Base-by-base conservation (phyloP, 2,329 filamentous ascomycete species). In the Fusarium fracticaudum region DNA sequence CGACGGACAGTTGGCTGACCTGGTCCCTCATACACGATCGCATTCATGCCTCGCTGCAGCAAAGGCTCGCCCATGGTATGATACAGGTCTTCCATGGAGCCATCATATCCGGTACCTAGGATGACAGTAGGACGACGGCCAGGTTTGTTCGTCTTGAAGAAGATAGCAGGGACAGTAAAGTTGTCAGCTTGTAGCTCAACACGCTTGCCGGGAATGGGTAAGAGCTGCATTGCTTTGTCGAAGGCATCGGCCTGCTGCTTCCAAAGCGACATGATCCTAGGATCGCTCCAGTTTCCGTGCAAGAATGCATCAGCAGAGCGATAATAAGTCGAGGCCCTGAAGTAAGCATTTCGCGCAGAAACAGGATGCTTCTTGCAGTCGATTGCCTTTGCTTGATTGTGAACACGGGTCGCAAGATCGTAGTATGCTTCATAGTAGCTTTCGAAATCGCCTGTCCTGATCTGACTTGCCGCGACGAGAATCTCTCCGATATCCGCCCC, bases 21-120 rank as follows among this genome's bases (percentile, higher is more conserved):
- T 0, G 85, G 86, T 0, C 86, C 86, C 51, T 87, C 85, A 69
- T 85, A 87, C 1, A 83, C 83, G 15, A 87, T 79, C 37, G 81
- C 79, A 60, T 87, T 86, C 73, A 79, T 85, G 5, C 85, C 85
- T 2, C 85, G 81, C 26, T 80, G 79, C 4, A 86, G 66, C 2
- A 80, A 81, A 0, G 81, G 70, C 18, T 76, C 73, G 15, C 80
- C 84, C 29, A 81, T 74, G 6, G 75, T 53, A 60, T 86, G 85
- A 61, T 83, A 83, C 24, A 82, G 78, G 18, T 87, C 85, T 60
- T 87, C 85, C 71, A 85, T 84, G 2, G 81, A 71, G 9, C 79
- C 83, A 64, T 87, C 86, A 54, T 82, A 85, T 7, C 86, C 84
- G 41, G 80, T 84, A 17, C 83, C 81, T 9, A 87, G 71, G 11